Percentiles rank a stretch among this genome's conserved stretches.
phyloP scores from a whole-genome alignment of 495 filamentous ascomycete species.

The Polyplosphaeria fusca region DNA sequence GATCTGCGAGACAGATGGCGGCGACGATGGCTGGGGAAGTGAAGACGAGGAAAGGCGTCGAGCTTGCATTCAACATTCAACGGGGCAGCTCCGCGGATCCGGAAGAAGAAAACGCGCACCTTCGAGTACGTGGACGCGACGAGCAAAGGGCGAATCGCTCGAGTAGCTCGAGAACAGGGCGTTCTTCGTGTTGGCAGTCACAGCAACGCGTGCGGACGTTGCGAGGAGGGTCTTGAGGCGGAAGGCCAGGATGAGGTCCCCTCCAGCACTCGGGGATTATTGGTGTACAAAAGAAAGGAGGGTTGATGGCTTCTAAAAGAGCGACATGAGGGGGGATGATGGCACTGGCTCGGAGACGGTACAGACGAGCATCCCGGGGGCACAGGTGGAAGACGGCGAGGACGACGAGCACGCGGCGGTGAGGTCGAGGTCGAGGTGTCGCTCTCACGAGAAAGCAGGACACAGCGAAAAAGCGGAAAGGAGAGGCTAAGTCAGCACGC shows the following conservation, averaged over 20 bases:
- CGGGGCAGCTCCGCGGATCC: not conserved
- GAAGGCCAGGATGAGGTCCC: constrained; percentile 15
- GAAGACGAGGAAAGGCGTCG: constrained; percentile 31
- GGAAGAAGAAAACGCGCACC: constrained; percentile 27
- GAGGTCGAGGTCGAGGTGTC: constrained; percentile 17
- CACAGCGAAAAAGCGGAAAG: constrained; percentile 1
- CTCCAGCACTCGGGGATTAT: constrained; percentile 29
- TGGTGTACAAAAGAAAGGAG: constrained; percentile 35
- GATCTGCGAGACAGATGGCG: constrained; percentile 23
- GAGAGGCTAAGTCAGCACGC: constrained; percentile 17
- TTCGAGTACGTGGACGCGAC: constrained; percentile 21
- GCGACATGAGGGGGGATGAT: constrained; percentile 30
- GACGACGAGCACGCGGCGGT: constrained; percentile 19
- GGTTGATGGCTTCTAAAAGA: constrained; percentile 28
- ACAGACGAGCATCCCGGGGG: constrained; percentile 25
- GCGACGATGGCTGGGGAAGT: constrained; percentile 31
- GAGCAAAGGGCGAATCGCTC: constrained; percentile 14
- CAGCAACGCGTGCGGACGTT: constrained; percentile 32
- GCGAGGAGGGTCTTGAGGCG: constrained; percentile 27
- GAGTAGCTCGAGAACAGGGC: constrained; percentile 1
- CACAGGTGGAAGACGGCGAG: constrained; percentile 19
- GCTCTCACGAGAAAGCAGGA: not conserved
- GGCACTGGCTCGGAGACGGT: constrained; percentile 22
- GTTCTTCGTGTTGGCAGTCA: constrained; percentile 7
- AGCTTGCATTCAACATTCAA: constrained; percentile 37